These are phyloP conservation scores for Chimonanthus salicifolius DNA, from an alignment of 164 flowering plant species.

Conservation along the genomic window DNA sequence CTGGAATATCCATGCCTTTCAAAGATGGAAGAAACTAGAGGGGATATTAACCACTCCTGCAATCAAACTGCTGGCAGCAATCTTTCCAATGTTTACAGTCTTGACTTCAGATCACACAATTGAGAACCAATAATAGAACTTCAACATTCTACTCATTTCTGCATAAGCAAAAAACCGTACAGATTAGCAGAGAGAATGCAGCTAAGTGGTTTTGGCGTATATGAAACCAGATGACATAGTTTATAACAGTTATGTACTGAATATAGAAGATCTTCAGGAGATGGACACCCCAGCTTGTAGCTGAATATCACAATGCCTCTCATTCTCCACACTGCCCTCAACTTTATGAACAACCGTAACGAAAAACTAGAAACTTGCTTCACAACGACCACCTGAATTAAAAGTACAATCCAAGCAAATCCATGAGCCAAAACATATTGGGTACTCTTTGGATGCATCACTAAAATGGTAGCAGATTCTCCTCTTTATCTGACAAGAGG, in stretches of 20 bases:
- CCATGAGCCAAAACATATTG: too few relatives aligned
- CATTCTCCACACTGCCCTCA: too few relatives aligned
- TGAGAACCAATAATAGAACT: not conserved
- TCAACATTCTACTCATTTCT: not conserved
- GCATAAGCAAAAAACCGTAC: not conserved
- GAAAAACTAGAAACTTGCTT: too few relatives aligned
- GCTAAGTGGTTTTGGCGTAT: not conserved
- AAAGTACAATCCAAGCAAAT: too few relatives aligned
- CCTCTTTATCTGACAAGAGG: too few relatives aligned
- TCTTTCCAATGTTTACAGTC: not conserved
- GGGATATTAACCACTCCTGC: not conserved
- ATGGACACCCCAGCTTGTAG: not conserved
- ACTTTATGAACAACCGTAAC: too few relatives aligned
- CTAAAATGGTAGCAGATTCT: too few relatives aligned
- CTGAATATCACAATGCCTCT: too few relatives aligned
- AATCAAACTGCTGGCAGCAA: not conserved
- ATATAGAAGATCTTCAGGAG: not conserved
- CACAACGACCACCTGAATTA: too few relatives aligned
- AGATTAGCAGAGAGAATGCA: not conserved
- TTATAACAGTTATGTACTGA: not conserved
- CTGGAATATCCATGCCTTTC: not conserved
- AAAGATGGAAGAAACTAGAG: not conserved
- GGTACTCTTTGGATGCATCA: too few relatives aligned
- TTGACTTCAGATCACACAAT: not conserved
- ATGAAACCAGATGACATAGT: not conserved